Evolutionary conservation across 805 yeast genomes (phyloP).

Genomic region (Ogataea ganodermae): DNA sequence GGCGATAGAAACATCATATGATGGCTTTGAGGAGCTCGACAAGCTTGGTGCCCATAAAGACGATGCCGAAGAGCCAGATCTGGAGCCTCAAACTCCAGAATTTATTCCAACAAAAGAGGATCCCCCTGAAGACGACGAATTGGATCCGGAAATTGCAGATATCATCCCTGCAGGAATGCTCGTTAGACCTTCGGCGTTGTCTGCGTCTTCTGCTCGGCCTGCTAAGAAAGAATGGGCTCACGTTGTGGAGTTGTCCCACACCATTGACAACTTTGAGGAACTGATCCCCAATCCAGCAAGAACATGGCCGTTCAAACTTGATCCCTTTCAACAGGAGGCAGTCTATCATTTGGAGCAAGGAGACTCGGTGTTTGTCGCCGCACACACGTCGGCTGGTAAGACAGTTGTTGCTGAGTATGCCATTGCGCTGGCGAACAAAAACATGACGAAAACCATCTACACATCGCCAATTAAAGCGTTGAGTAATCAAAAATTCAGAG

Average conservation of each 20-base stretch:
- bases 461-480: constrained; percentile 67
- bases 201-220: constrained; percentile 10
- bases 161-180: constrained; percentile 32
- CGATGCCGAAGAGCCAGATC: constrained; percentile 7
- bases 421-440: constrained; percentile 92
- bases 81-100: constrained; percentile 11
- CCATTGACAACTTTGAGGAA: constrained; percentile 80
- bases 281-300: constrained; percentile 92
- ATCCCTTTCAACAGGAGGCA: constrained; percentile 95
- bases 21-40: constrained; percentile 14
- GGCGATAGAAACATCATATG: constrained; percentile 6
- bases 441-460: constrained; percentile 95
- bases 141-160: constrained; percentile 31
- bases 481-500: constrained; percentile 24
- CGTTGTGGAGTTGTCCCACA: constrained; percentile 82
- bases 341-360: constrained; percentile 95
- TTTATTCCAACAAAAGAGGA: constrained; percentile 9
- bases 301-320: constrained; percentile 92
- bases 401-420: constrained; percentile 99
- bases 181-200: constrained; percentile 26
- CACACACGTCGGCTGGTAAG: constrained; percentile 98
- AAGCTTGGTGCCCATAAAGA: constrained; percentile 10
- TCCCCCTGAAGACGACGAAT: constrained; percentile 11
- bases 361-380: constrained; percentile 97
- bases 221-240: constrained; percentile 83